phyloP scores from a whole-genome alignment of 2,329 filamentous ascomycete species.

The Aspergillus sp. region DNA sequence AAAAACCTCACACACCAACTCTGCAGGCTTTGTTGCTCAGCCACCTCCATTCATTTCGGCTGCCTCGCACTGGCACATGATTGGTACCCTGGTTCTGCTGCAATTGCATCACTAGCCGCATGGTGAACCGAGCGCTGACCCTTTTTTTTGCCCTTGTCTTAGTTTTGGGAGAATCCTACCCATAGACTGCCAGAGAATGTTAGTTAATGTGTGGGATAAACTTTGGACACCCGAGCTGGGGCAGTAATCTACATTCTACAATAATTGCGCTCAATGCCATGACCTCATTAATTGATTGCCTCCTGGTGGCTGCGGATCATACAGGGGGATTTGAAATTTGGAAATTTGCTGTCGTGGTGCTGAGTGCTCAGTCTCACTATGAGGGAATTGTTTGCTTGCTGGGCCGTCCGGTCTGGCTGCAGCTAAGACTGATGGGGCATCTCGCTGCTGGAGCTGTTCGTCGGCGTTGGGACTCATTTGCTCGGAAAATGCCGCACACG shows the following conservation, averaged over 20 bases:
- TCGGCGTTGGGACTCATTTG: not conserved
- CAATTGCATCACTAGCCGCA: conserved; percentile 13
- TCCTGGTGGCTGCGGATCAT: not conserved
- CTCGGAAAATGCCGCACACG: conserved; percentile 9
- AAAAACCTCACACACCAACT: not conserved
- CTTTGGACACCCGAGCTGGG: not conserved
- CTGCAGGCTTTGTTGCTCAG: conserved; percentile 8
- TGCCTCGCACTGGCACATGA: conserved; percentile 5
- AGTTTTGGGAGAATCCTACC: too few relatives aligned
- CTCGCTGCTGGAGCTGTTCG: conserved; percentile 9
- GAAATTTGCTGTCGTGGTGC: not conserved
- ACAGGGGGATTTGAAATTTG: not conserved
- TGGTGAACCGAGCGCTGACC: conserved; percentile 13
- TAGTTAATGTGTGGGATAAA: not conserved
- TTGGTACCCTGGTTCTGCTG: not conserved
- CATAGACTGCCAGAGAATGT: not conserved
- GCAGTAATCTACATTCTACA: not conserved
- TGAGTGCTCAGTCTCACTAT: conserved; percentile 9
- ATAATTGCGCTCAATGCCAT: not conserved
- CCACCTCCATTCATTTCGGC: conserved; percentile 13
- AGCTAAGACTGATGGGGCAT: conserved; percentile 21
- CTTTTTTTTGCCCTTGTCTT: conserved; percentile 1
- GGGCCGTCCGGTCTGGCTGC: conserved; percentile 9
- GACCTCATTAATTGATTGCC: not conserved
- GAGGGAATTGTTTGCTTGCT: conserved; percentile 23